Evolutionary conservation across 495 filamentous ascomycete species (phyloP).

Genomic region (Aspergillus bertholletiae): DNA sequence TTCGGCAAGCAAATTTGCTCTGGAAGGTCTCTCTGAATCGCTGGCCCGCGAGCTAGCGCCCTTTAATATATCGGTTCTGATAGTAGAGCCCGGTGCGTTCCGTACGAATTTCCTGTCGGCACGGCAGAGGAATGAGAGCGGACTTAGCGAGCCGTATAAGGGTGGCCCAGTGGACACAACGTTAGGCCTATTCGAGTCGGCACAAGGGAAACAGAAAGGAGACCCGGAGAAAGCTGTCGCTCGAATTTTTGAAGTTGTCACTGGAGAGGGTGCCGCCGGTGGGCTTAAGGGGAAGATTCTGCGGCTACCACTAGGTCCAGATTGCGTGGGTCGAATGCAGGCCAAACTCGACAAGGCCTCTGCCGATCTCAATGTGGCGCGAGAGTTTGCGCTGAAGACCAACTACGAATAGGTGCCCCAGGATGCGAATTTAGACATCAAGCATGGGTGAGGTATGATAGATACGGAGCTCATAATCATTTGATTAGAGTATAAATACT

Average conservation of each 20-base stretch:
- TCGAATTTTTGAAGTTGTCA: conserved; percentile 44
- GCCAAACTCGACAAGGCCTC: conserved; percentile 9
- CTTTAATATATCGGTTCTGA: conserved; percentile 27
- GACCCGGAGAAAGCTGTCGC: conserved; percentile 42
- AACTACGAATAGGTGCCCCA: background rate
- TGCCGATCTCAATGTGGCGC: conserved; percentile 5
- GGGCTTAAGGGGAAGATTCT: conserved; percentile 14
- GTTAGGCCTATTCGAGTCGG: conserved; percentile 5
- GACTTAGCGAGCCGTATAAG: conserved; percentile 6
- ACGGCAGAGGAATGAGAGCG: conserved; percentile 2
- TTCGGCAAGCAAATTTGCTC: conserved; percentile 23
- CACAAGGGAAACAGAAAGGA: conserved; percentile 30
- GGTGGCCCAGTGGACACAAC: conserved; percentile 6
- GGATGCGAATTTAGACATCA: too few species aligned
- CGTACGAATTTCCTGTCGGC: conserved; percentile 22
- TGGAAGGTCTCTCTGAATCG: conserved; percentile 24
- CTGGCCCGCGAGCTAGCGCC: conserved; percentile 22
- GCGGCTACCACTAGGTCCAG: conserved; percentile 18
- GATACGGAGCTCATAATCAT: too few species aligned
- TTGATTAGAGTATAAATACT: too few species aligned
- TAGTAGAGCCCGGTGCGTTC: conserved; percentile 37
- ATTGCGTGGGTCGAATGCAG: conserved; percentile 14
- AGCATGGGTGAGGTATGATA: too few species aligned
- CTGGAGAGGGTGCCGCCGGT: conserved; percentile 30
- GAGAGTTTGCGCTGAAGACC: background rate